Base-by-base conservation (phyloP, 352 stramenopile species). In the Halophytophthora polymorphica region DNA sequence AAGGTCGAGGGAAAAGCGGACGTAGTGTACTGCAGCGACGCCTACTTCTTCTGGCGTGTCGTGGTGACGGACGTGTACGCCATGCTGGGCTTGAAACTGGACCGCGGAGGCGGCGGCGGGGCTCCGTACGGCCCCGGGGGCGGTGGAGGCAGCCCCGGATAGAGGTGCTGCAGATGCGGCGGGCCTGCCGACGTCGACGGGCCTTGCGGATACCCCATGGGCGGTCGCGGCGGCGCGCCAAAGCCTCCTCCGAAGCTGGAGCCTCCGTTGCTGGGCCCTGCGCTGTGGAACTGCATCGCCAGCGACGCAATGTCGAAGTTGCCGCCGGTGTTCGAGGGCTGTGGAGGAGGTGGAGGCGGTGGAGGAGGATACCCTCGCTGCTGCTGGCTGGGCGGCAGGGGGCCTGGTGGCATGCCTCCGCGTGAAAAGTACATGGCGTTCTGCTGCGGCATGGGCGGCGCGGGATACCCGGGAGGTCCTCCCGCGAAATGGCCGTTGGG, bases 231-330 rank as follows among this genome's bases (percentile, higher is more conserved):
- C 11, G 73, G 65, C n/a, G 53, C 59, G 13, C 58, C 63, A 18
- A 71, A 60, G n/a, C n/a, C n/a, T 4, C 45, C 28, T n/a, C 69
- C 51, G 43, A 76, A 77, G 18, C 64, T 55, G 51, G 69, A 63
- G n/a, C 54, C 69, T 8, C 52, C 22, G 31, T 64, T 70, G 37
- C 40, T 54, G 10, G 56, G 31, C 14, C 47, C 47, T 2, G 58
- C 37, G 47, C 52, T 72, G 55, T 93, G 82, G 53, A 93, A 93
- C 46, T 90, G 79, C 82, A 93, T 93, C 14, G 82, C 79, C 18
- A 93, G 66, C 8, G 79, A 73, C 7, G 82, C 72, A 36, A 89
- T 66, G 41, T 89, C 77, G 22, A 86, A 77, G 11, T 48, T 45
- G 22, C 58, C 55, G 39, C 44, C 23, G 18, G 48, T 63, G 19